phyloP scores from a whole-genome alignment of 805 yeast species.

The Jamesozyma spencerorum region DNA sequence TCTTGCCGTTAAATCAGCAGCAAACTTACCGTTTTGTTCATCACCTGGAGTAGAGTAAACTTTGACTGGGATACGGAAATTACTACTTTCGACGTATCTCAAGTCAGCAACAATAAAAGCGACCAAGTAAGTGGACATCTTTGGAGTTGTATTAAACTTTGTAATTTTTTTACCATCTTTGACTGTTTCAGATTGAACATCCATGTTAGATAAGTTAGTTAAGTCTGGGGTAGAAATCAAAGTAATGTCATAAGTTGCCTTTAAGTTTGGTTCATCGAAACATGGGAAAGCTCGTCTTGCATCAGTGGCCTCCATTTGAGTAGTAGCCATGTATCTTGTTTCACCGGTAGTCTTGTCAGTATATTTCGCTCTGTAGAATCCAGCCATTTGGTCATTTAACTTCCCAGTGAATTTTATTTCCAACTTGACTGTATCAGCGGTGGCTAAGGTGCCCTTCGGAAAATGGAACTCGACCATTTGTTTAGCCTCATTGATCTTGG shows the following conservation, averaged over 20 bases:
- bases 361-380: constrained; percentile 61
- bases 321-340: constrained; percentile 23
- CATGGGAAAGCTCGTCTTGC: constrained; percentile 73
- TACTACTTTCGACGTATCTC: constrained; percentile 45
- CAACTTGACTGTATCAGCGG: constrained; percentile 33
- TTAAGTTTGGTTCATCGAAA: constrained; percentile 62
- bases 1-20: constrained; percentile 55
- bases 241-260: constrained; percentile 54
- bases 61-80: constrained; percentile 41
- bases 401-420: constrained; percentile 49
- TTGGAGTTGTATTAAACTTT: constrained; percentile 53
- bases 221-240: constrained; percentile 42
- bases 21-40: constrained; percentile 51
- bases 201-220: constrained; percentile 64
- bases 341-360: constrained; percentile 33
- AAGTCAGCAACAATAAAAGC: constrained; percentile 68
- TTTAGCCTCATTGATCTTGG: constrained; percentile 37
- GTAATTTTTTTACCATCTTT: constrained; percentile 36
- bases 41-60: constrained; percentile 52
- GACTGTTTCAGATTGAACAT: constrained; percentile 35
- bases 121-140: constrained; percentile 64
- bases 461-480: constrained; percentile 61
- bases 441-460: constrained; percentile 30
- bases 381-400: constrained; percentile 60
- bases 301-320: constrained; percentile 62